phyloP scores from a whole-genome alignment of 2,329 filamentous ascomycete genomes.

The Hysterium pulicare region DNA sequence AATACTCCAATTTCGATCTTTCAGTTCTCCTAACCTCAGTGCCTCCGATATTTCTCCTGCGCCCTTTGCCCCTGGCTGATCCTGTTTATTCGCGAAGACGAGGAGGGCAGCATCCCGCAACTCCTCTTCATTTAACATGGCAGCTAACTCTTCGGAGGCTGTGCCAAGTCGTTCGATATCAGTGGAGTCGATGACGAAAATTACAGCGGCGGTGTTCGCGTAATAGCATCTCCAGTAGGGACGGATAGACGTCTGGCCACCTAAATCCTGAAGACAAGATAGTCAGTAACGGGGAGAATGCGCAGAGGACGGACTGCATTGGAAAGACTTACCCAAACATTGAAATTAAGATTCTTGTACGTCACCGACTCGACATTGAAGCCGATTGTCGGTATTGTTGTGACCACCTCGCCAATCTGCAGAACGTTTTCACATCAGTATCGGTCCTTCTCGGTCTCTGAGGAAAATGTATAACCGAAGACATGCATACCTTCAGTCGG shows the following conservation, averaged over 20 bases:
- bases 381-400: slow-evolving; percentile 97
- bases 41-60: slow-evolving; percentile 96
- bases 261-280: slow-evolving; percentile 64
- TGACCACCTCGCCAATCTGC: slow-evolving; percentile 97
- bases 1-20: slow-evolving; percentile 98
- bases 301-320: no score
- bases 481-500: slow-evolving; percentile 72
- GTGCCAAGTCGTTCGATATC: slow-evolving; percentile 94
- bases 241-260: slow-evolving; percentile 96
- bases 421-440: slow-evolving; percentile 1
- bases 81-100: slow-evolving; percentile 98
- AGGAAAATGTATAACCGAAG: no score
- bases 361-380: slow-evolving; percentile 99
- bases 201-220: slow-evolving; percentile 94
- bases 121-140: slow-evolving; percentile 97
- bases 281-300: slow-evolving; percentile 1
- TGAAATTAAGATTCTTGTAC: slow-evolving; percentile 98
- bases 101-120: slow-evolving; percentile 86
- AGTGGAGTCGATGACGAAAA: slow-evolving; percentile 97
- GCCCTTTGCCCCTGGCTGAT: slow-evolving; percentile 93
- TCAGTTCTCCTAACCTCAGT: slow-evolving; percentile 80
- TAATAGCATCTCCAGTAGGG: slow-evolving; percentile 99
- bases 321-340: slow-evolving; percentile 86
- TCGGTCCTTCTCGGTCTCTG: not conserved
- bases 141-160: slow-evolving; percentile 84